Evolutionary conservation across 768 basidiomycete genomes (phyloP).

Genomic region (Fomitopsis pulvina): DNA sequence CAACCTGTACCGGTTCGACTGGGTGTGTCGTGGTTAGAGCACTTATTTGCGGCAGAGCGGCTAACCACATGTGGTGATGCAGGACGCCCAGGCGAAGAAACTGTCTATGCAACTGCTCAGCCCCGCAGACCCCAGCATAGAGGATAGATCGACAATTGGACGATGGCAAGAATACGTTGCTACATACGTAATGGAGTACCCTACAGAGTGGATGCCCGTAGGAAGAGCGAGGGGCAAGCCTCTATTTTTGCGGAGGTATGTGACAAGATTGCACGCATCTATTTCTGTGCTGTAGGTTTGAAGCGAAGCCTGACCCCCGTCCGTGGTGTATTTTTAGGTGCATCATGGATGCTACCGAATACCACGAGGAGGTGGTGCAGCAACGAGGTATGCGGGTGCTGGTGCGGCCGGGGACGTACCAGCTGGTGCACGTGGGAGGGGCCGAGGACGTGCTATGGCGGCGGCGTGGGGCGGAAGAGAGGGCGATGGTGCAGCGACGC

Average conservation of each 20-base stretch:
- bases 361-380: slow-evolving; percentile 17
- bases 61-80: slow-evolving; percentile 1
- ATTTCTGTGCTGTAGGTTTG: slow-evolving; percentile 8
- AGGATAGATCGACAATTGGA: slow-evolving; percentile 38
- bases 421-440: slow-evolving; percentile 60
- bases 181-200: slow-evolving; percentile 62
- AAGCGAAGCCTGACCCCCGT: slow-evolving; percentile 15
- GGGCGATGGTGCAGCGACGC: slow-evolving; percentile 26
- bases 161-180: slow-evolving; percentile 75
- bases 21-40: slow-evolving; percentile 45
- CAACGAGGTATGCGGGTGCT: slow-evolving; percentile 46
- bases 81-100: slow-evolving; percentile 50
- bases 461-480: slow-evolving; percentile 28
- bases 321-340: slow-evolving; percentile 46
- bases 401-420: slow-evolving; percentile 56
- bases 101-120: slow-evolving; percentile 59
- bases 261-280: background rate
- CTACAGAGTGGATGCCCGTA: slow-evolving; percentile 64
- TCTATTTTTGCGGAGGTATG: slow-evolving; percentile 58
- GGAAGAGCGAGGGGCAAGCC: slow-evolving; percentile 28
- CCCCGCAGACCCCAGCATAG: slow-evolving; percentile 57
- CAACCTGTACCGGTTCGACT: slow-evolving; percentile 72
- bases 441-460: slow-evolving; percentile 53
- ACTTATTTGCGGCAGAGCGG: background rate
- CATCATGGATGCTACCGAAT: slow-evolving; percentile 28